phyloP scores from a whole-genome alignment of 2,329 filamentous ascomycete genomes.

The Tolypocladium tundrense region DNA sequence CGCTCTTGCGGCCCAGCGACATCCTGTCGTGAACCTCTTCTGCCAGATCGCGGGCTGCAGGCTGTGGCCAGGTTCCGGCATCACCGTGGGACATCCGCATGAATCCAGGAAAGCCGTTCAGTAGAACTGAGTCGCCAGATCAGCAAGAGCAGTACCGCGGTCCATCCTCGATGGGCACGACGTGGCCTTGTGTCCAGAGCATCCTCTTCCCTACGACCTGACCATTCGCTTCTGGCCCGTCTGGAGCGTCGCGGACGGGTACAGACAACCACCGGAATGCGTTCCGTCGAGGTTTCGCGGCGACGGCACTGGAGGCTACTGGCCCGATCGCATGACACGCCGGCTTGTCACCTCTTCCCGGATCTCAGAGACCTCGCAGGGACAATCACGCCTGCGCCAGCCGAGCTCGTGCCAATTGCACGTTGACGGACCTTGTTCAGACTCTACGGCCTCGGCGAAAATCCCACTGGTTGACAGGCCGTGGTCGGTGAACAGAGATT shows the following conservation, averaged over 20 bases:
- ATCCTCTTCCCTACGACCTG: constrained; percentile 46
- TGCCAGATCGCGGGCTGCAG: constrained; percentile 35
- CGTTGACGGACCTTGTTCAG: no score
- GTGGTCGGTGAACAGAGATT: not conserved
- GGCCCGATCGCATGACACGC: constrained; percentile 42
- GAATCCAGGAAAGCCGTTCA: constrained; percentile 31
- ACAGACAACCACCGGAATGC: constrained; percentile 50
- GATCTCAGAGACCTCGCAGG: no score
- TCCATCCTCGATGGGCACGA: constrained; percentile 24
- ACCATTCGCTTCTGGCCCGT: constrained; percentile 38
- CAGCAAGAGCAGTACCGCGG: constrained; percentile 27
- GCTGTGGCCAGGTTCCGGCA: constrained; percentile 39
- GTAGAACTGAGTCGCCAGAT: constrained; percentile 32
- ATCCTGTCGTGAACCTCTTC: constrained; percentile 41
- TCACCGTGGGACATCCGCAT: constrained; percentile 26
- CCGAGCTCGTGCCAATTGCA: no score
- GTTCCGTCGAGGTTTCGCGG: constrained; percentile 43
- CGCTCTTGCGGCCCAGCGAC: constrained; percentile 43
- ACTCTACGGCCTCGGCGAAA: no score
- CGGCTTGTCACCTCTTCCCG: no score
- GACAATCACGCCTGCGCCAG: no score
- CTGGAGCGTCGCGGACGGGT: constrained; percentile 39
- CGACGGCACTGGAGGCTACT: constrained; percentile 52
- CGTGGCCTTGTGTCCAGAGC: constrained; percentile 48
- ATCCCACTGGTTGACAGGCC: no score